phyloP scores from a whole-genome alignment of 345 rosid species.

The Populus tremula region DNA sequence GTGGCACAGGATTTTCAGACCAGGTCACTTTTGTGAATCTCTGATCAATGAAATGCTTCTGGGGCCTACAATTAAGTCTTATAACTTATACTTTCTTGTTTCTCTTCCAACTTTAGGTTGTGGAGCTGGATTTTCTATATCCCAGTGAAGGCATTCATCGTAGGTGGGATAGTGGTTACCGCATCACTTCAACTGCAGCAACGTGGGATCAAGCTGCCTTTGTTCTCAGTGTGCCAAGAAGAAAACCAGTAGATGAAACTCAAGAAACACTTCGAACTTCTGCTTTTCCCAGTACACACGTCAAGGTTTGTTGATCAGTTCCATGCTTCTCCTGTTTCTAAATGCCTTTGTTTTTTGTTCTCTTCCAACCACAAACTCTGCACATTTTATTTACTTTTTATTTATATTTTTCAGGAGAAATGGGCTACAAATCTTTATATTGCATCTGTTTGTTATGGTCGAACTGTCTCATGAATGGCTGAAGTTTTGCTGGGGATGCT shows the following conservation, averaged over 20 bases:
- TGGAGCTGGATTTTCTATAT: constrained; percentile 94
- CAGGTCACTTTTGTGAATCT: constrained; percentile 51
- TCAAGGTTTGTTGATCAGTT: constrained; percentile 53
- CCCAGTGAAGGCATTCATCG: constrained; percentile 99
- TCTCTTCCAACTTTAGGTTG: constrained; percentile 50
- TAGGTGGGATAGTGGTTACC: constrained; percentile 91
- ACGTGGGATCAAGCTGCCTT: constrained; percentile 92
- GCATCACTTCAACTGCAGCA: constrained; percentile 93
- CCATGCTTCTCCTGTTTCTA: neutral
- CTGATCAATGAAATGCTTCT: constrained; percentile 5
- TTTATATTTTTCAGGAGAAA: constrained; percentile 65
- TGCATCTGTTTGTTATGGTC: constrained; percentile 87
- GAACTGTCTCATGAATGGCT: constrained; percentile 84
- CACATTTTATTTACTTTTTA: neutral
- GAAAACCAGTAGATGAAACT: constrained; percentile 84
- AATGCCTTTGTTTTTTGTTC: neutral
- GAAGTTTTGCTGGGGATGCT: constrained; percentile 33
- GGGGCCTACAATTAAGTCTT: neutral
- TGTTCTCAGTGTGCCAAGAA: constrained; percentile 88
- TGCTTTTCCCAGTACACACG: constrained; percentile 92
- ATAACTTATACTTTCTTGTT: neutral
- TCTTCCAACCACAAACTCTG: neutral
- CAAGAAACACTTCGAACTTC: constrained; percentile 97
- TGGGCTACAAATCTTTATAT: constrained; percentile 95
- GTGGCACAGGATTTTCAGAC: constrained; percentile 82